Evolutionary conservation across 2,329 filamentous ascomycete genomes (phyloP), one percentile per base, ranked within the genome.

Genomic region (Penicillium frequentans): DNA sequence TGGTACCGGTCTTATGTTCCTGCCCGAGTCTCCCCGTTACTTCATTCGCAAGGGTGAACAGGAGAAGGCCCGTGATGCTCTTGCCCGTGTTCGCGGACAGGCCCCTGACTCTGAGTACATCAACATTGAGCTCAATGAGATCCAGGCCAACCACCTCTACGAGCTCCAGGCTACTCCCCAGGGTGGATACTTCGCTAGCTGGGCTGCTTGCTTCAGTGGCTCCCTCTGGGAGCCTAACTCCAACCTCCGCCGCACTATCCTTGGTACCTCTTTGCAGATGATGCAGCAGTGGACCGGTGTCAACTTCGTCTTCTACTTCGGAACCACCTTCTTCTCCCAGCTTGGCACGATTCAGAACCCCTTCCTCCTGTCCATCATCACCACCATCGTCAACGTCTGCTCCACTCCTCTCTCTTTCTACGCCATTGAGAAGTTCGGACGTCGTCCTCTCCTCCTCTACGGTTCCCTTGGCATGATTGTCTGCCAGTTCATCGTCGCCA

Each of bases 251-350:
- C 84, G 86, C 64, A 88, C 87, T 26, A 85, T 90, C 57, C 81
- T 91, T 45, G 88, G 88, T 67, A 89, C 85, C 45, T 87, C 86
- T 26, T 80, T 90, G 33, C 88, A 91, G 80, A 90, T 90, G 88
- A 90, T 90, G 87, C 88, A 90, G 76, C 88, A 90, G 76, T 73
- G 84, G 85, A 93, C 90, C 26, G 90, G 91, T 81, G 89, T 96
- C 78, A 96, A 96, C 83, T 96, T 93, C 78, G 90, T 95, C 82
- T 95, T 93, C 81, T 90, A 91, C 80, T 91, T 88, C 80, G 91
- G 90, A 35, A 92, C 90, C 33, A 86, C 89, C 58, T 96, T 96
- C 86, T 90, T 96, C 79, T 77, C 89, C 77, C 86, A 87, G 24
- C 87, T 89, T 29, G 88, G 88, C 64, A 89, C 89, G 67, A 91